Conservation (phyloP, 495 filamentous ascomycete genomes). For the Saxispiralis lemnorum region DNA sequence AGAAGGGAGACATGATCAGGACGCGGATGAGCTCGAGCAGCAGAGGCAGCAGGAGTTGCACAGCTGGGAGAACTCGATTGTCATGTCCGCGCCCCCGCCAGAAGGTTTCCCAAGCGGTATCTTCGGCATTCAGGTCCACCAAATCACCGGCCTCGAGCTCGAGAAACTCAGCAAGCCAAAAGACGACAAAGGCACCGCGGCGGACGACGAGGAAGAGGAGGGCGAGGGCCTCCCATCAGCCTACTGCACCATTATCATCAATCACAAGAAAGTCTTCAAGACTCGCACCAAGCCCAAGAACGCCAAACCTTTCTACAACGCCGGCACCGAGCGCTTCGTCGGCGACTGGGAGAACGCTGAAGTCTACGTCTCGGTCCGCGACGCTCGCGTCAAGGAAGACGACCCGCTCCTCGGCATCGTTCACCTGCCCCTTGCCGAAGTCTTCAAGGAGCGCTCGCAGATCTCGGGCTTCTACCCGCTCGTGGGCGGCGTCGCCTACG, state of each 20-base stretch:
- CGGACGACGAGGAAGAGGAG: conserved; percentile 41
- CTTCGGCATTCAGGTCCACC: conserved; percentile 51
- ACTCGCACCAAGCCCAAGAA: conserved; percentile 63
- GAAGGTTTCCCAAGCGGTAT: conserved; percentile 41
- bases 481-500: conserved; percentile 46
- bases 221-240: conserved; percentile 43
- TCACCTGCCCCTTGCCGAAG: conserved; percentile 39
- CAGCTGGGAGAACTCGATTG: conserved; percentile 28
- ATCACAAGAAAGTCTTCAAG: conserved; percentile 51
- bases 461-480: conserved; percentile 44
- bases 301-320: conserved; percentile 61
- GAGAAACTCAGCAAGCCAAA: conserved; percentile 32
- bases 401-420: conserved; percentile 51
- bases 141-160: conserved; percentile 50
- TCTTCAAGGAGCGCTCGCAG: conserved; percentile 40
- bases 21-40: conserved; percentile 37
- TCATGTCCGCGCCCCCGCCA: conserved; percentile 41
- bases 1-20: conserved; percentile 16
- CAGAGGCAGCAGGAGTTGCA: conserved; percentile 46
- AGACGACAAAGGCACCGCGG: conserved; percentile 26
- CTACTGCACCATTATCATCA: conserved; percentile 54
- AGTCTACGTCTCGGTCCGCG: conserved; percentile 46
- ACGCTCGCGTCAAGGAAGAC: conserved; percentile 44
- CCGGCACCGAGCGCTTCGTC: conserved; percentile 52
- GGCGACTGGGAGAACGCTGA: conserved; percentile 49